These are phyloP conservation scores for Penicillium sp. DNA, from an alignment of 2,329 filamentous ascomycete species.

Conservation along the genomic window DNA sequence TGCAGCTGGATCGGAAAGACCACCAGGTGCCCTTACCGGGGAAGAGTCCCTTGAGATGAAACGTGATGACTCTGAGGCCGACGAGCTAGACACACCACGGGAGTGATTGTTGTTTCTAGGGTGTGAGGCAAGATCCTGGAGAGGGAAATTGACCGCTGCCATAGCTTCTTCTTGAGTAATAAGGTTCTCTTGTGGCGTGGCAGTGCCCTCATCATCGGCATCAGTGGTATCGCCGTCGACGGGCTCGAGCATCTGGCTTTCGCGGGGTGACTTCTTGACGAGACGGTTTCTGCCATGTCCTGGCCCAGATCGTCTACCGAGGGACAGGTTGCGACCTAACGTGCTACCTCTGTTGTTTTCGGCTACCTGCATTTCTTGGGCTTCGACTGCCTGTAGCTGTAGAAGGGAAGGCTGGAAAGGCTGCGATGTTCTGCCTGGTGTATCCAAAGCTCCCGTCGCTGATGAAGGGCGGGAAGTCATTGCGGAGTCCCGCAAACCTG, in stretches of 20 bases:
- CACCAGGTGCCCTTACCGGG: constrained; percentile 35
- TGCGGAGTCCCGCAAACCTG: constrained; percentile 3
- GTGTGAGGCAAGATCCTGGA: not conserved
- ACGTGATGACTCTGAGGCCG: constrained; percentile 3
- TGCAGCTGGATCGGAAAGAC: not conserved
- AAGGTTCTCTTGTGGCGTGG: not conserved
- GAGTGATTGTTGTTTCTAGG: not conserved
- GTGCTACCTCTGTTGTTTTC: constrained; percentile 3
- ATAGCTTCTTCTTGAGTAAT: constrained; percentile 1
- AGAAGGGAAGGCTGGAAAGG: constrained; percentile 8
- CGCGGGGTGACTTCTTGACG: constrained; percentile 6
- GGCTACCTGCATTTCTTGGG: constrained; percentile 1
- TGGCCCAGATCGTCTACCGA: constrained; percentile 15
- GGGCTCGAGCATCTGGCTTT: constrained; percentile 7
- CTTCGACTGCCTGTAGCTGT: constrained; percentile 6
- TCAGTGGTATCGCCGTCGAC: constrained; percentile 20
- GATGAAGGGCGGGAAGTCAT: constrained; percentile 1
- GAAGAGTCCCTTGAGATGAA: constrained; percentile 39
- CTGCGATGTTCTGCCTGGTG: not conserved
- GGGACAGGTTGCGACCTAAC: constrained; percentile 12
- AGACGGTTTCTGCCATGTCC: constrained; percentile 18
- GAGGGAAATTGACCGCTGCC: not conserved
- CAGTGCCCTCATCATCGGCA: constrained; percentile 30
- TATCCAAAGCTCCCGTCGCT: not conserved
- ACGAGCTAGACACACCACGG: constrained; percentile 2